Evolutionary conservation across 2,329 filamentous ascomycete species (phyloP).

Genomic region (Helicocarpus griseus): DNA sequence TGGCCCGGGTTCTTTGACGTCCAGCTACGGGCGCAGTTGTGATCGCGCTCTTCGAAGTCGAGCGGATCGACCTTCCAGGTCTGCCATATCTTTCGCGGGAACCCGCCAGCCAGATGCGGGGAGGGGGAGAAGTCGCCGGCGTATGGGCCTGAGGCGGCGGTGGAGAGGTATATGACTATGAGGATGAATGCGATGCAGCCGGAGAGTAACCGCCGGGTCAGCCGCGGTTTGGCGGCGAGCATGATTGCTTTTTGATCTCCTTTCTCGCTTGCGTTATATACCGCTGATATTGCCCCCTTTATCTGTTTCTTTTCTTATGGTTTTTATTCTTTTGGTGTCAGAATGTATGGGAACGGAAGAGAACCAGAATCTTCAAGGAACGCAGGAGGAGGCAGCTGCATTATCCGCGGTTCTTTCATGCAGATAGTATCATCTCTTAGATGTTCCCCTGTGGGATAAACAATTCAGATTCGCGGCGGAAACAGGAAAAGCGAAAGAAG

Average conservation of each 20-base stretch:
- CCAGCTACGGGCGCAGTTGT: slow-evolving; percentile 54
- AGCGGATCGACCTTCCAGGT: slow-evolving; percentile 64
- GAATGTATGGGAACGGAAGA: slow-evolving; percentile 27
- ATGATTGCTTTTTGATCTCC: not conserved
- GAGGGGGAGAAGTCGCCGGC: slow-evolving; percentile 9
- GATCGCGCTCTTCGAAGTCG: slow-evolving; percentile 55
- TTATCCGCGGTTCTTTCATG: not conserved
- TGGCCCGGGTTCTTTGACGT: slow-evolving; percentile 55
- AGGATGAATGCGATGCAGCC: slow-evolving; percentile 38
- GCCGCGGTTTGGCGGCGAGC: not conserved
- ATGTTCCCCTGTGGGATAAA: not conserved
- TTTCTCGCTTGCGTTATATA: not conserved
- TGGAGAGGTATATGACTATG: slow-evolving; percentile 40
- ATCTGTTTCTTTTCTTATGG: not conserved
- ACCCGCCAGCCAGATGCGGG: slow-evolving; percentile 27
- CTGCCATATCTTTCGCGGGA: slow-evolving; percentile 65
- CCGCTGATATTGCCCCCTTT: not conserved
- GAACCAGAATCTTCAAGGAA: slow-evolving; percentile 22
- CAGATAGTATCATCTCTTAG: not conserved
- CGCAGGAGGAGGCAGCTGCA: not conserved
- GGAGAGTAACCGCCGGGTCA: not conserved
- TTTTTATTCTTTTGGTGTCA: no score
- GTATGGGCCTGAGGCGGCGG: slow-evolving; percentile 30
- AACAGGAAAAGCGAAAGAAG: not conserved
- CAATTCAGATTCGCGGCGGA: not conserved